phyloP scores from a whole-genome alignment of 148 eudicot genomes.

The Agrostemma githago region DNA sequence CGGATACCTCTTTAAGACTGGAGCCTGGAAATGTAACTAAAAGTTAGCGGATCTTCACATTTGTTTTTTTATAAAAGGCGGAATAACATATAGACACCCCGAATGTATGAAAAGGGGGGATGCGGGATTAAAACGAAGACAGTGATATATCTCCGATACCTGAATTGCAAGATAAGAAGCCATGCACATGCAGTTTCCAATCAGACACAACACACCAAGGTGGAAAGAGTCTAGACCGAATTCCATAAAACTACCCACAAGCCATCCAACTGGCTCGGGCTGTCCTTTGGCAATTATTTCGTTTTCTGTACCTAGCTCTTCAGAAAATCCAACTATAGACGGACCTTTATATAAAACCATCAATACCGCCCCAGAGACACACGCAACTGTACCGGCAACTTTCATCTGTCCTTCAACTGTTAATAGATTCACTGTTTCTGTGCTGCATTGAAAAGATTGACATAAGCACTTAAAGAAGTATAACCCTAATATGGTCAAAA shows the following conservation, averaged over 20 bases:
- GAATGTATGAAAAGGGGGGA: background rate
- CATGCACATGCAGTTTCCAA: conserved; percentile 96
- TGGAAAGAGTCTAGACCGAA: conserved; percentile 73
- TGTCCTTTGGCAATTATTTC: conserved; percentile 73
- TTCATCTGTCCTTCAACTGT: conserved; percentile 76
- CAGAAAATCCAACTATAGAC: conserved; percentile 53
- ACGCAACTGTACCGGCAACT: conserved; percentile 75
- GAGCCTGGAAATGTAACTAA: conserved; percentile 56
- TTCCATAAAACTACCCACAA: conserved; percentile 46
- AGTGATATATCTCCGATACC: conserved; percentile 34
- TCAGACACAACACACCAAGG: conserved; percentile 78
- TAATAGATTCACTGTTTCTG: conserved; percentile 82
- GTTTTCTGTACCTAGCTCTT: conserved; percentile 32
- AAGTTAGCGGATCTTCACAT: conserved; percentile 15
- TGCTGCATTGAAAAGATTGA: conserved; percentile 61
- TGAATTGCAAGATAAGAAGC: conserved; percentile 89
- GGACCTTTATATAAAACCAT: conserved; percentile 91
- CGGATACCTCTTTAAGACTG: conserved; percentile 76
- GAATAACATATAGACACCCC: no score
- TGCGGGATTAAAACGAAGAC: background rate
- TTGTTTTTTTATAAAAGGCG: no score
- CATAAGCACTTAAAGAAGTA: conserved; percentile 19
- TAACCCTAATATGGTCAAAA: conserved; percentile 1
- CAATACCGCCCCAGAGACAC: conserved; percentile 82
- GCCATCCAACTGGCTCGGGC: conserved; percentile 79